A percentile compares a stretch with the other conserved stretches of the same genome.
Conservation (phyloP, 768 basidiomycete genomes). For the Chalciporus pseudorubinellus region DNA sequence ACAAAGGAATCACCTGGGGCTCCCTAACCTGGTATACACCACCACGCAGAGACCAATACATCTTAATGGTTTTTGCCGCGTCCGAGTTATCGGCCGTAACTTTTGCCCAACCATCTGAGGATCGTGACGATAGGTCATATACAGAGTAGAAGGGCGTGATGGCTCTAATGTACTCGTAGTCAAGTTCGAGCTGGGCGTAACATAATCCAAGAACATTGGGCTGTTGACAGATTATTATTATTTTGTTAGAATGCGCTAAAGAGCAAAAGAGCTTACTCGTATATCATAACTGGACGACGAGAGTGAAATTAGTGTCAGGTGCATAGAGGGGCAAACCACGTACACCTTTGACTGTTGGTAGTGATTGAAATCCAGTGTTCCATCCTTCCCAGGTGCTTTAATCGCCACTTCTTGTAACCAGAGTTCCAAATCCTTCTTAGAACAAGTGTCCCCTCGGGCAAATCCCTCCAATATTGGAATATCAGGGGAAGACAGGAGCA, state of each 20-base stretch:
- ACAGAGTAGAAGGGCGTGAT: slow-evolving; percentile 45
- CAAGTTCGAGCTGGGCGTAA: slow-evolving; percentile 48
- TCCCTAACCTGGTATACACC: slow-evolving; percentile 21
- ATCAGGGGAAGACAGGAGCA: slow-evolving; percentile 44
- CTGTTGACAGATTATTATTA: slow-evolving; percentile 23
- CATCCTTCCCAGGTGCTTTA: slow-evolving; percentile 36
- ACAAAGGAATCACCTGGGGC: background rate
- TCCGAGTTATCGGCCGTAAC: slow-evolving; percentile 31
- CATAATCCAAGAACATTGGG: slow-evolving; percentile 41
- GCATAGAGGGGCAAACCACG: slow-evolving; percentile 9
- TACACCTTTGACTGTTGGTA: slow-evolving; percentile 41
- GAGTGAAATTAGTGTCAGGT: background rate
- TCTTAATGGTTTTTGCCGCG: slow-evolving; percentile 33
- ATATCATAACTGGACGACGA: slow-evolving; percentile 38
- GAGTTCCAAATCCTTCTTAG: slow-evolving; percentile 35
- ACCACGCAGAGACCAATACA: slow-evolving; percentile 29
- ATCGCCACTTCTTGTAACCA: slow-evolving; percentile 42
- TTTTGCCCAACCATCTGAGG: slow-evolving; percentile 23
- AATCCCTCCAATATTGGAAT: slow-evolving; percentile 49
- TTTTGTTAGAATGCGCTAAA: background rate
- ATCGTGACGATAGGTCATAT: slow-evolving; percentile 38
- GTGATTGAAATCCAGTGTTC: slow-evolving; percentile 40
- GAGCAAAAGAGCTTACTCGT: slow-evolving; percentile 23
- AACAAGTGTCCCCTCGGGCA: slow-evolving; percentile 46
- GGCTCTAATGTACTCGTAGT: slow-evolving; percentile 43